Conservation (phyloP, 768 basidiomycete species). For the Auricularia cornea region DNA sequence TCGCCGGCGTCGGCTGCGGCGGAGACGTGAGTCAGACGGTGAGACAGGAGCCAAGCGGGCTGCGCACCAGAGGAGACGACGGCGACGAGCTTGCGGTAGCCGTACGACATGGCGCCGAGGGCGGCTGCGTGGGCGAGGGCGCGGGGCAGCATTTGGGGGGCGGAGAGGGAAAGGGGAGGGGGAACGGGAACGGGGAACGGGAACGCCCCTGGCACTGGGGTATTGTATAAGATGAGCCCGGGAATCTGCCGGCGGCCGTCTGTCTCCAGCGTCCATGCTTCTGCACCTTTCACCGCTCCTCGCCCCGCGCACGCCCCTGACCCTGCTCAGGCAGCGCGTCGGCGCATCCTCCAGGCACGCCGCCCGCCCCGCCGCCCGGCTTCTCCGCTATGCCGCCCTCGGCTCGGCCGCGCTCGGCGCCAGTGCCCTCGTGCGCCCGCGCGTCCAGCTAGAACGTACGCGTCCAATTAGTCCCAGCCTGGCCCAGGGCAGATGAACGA, state of each 20-base stretch:
- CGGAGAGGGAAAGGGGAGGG: neutral
- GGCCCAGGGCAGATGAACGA: conserved; percentile 4
- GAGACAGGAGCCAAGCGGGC: neutral
- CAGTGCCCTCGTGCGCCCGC: conserved; percentile 25
- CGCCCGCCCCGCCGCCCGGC: neutral
- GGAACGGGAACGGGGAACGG: too few species aligned
- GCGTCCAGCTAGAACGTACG: conserved; percentile 49
- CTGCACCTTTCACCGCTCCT: neutral
- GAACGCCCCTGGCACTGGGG: too few species aligned
- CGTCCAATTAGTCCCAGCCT: conserved; percentile 6
- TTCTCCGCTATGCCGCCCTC: conserved; percentile 19
- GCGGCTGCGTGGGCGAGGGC: neutral
- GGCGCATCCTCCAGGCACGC: neutral
- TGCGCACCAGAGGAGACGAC: neutral
- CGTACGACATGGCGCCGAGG: conserved; percentile 4
- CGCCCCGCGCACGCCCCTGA: neutral
- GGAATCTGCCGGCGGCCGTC: neutral
- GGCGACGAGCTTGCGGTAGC: neutral
- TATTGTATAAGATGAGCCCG: neutral
- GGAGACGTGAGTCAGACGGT: neutral
- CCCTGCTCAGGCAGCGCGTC: neutral
- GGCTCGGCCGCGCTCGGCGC: conserved; percentile 40
- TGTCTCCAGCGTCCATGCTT: neutral
- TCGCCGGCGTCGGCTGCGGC: neutral
- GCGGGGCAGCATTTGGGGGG: neutral